Base-by-base conservation (phyloP, 805 yeast genomes). In the Kluyveromyces lactis region DNA sequence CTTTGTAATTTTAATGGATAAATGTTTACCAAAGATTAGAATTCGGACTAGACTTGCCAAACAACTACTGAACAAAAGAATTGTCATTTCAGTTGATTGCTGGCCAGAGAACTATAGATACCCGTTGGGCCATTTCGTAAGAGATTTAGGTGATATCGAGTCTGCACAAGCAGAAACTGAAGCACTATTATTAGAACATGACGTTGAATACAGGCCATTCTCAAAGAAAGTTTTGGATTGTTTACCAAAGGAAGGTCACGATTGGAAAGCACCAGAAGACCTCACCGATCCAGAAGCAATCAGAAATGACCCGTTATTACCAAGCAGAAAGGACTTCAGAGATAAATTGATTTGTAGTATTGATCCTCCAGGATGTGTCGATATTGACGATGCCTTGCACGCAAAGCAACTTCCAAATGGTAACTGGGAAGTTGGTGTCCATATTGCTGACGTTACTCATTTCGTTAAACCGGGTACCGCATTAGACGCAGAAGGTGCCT, bases 361-460 rank as follows among this genome's bases (percentile, higher is more conserved):
- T 51, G 99, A 92, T 69, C 99, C 99, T 8, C 97, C 97, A 2
- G 81, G 83, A 23, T 90, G 97, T 77, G 97, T 89, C 48, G 99
- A 92, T 75, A 92, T 92, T 53, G 99, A 92, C 67, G 96, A 92
- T 67, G 98, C 99, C 1, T 68, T 92, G 36, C 99, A 92, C 57
- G 97, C 97, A 0, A 67, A 73, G 46, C 58, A 59, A 39, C 70
- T 92, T 36, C 87, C 95, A 1, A 92, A 92, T 59, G 98, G 98
- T 0, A 86, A 90, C 58, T 87, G 75, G 68, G 95, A 92, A 60
- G 95, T 92, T 41, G 99, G 99, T 55, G 99, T 92, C 23, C 99
- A 92, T 57, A 92, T 92, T 67, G 99, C 99, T 8, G 99, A 92
- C 64, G 99, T 92, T 23, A 86, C 97, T 1, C 95, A 92, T 64